phyloP scores from a whole-genome alignment of 2,329 filamentous ascomycete species.

The Cercospora sojina region DNA sequence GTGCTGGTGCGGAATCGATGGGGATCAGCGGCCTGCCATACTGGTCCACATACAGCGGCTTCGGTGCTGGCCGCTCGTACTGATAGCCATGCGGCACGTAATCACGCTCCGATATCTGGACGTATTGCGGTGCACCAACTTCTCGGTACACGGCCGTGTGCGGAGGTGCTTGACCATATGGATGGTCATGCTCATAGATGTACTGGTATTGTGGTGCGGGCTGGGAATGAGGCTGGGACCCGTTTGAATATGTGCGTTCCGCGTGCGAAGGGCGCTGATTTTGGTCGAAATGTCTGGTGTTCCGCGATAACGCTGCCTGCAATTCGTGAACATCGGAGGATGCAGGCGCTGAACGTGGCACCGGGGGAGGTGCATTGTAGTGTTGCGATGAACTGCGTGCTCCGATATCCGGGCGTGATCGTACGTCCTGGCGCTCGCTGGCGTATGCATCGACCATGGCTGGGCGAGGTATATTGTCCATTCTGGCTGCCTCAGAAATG shows the following conservation, averaged over 20 bases:
- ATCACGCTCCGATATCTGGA: slow-evolving; percentile 25
- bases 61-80: slow-evolving; percentile 28
- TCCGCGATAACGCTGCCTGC: slow-evolving; percentile 25
- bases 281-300: slow-evolving; percentile 26
- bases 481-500: slow-evolving; percentile 14
- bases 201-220: slow-evolving; percentile 30
- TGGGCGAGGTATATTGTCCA: slow-evolving; percentile 21
- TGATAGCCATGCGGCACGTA: slow-evolving; percentile 22
- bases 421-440: not conserved
- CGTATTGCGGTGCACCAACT: slow-evolving; percentile 27
- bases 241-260: slow-evolving; percentile 17
- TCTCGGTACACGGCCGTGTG: slow-evolving; percentile 20
- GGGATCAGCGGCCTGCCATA: slow-evolving; percentile 35
- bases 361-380: slow-evolving; percentile 19
- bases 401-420: not conserved
- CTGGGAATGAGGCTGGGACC: slow-evolving; percentile 12
- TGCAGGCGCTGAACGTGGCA: slow-evolving; percentile 6
- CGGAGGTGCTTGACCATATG: slow-evolving; percentile 21
- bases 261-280: slow-evolving; percentile 26
- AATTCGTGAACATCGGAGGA: slow-evolving; percentile 12
- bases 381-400: slow-evolving; percentile 1
- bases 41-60: slow-evolving; percentile 37
- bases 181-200: slow-evolving; percentile 29
- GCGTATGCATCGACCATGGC: not conserved
- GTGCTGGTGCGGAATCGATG: slow-evolving; percentile 31